Percentiles rank a stretch among this genome's conserved stretches.
phyloP scores from a whole-genome alignment of 208 protist genomes.

The Wallacemonas sp. region DNA sequence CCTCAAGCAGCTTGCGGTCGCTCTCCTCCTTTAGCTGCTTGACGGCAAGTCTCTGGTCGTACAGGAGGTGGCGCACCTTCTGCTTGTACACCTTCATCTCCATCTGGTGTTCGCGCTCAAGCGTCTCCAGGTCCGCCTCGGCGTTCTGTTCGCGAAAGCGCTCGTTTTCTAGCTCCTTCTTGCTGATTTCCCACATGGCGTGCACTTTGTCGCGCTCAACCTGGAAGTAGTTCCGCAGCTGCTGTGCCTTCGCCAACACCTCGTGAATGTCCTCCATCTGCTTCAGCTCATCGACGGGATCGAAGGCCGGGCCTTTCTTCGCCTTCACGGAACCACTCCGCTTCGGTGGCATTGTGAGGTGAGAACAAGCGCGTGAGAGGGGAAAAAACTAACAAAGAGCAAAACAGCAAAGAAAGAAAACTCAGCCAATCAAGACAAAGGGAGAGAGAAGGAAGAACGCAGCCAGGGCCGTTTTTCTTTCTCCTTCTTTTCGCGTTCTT shows the following conservation, averaged over 20 bases:
- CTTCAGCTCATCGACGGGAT: conserved; percentile 43
- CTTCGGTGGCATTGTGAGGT: conserved; percentile 36
- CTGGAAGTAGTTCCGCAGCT: conserved; percentile 96
- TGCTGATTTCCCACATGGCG: conserved; percentile 91
- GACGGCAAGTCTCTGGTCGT: conserved; percentile 92
- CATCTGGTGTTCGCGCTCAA: conserved; percentile 94
- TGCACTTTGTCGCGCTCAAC: conserved; percentile 95
- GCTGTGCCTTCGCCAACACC: conserved; percentile 83
- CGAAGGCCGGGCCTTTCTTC: conserved; percentile 16
- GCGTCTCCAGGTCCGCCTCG: conserved; percentile 93
- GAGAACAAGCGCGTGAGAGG: background rate
- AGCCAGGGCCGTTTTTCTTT: too few species aligned
- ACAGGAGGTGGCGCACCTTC: conserved; percentile 95
- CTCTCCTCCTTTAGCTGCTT: conserved; percentile 89
- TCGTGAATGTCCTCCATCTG: conserved; percentile 67
- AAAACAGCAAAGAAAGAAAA: conserved; percentile 1
- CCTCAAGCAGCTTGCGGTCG: conserved; percentile 83
- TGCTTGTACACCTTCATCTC: conserved; percentile 98
- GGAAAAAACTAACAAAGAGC: conserved; percentile 2
- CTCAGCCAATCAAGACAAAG: background rate
- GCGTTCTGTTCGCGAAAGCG: conserved; percentile 79
- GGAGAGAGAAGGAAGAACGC: background rate
- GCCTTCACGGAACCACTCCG: conserved; percentile 28
- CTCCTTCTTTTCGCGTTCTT: conserved; percentile 1
- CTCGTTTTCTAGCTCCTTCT: conserved; percentile 89